These are phyloP conservation scores for Ophiocordyceps camponoti-leonardi DNA, from an alignment of 2,329 filamentous ascomycete species.

Conservation along the genomic window DNA sequence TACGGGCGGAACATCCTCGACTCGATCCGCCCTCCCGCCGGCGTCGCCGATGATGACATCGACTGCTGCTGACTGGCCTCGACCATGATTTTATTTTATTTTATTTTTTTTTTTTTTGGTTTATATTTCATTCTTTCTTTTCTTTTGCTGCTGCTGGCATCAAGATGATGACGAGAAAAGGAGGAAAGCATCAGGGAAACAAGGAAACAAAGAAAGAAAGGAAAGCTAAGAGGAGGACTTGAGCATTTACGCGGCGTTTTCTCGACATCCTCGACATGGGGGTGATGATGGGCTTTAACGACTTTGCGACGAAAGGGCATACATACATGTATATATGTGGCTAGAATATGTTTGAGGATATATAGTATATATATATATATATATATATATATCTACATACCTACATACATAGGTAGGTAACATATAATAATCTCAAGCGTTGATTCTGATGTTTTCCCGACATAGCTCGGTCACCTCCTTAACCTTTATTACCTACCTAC, in stretches of 20 bases:
- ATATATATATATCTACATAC: no score
- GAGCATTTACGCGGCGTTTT: slow-evolving; percentile 2
- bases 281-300: neutral
- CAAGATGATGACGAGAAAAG: neutral
- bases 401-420: no score
- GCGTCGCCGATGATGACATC: slow-evolving; percentile 34
- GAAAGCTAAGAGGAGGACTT: neutral
- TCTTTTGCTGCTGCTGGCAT: neutral
- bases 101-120: neutral
- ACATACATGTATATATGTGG: no score
- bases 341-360: no score
- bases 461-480: no score
- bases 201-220: no score
- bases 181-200: neutral
- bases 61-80: slow-evolving; percentile 10
- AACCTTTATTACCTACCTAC: no score
- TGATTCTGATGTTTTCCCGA: no score
- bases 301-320: neutral
- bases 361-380: no score
- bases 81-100: no score
- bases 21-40: slow-evolving; percentile 32
- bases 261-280: neutral
- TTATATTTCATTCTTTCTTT: neutral
- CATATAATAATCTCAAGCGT: no score
- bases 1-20: slow-evolving; percentile 37